Conservation (phyloP, 805 yeast genomes). For the Cyberlindnera japonica region DNA sequence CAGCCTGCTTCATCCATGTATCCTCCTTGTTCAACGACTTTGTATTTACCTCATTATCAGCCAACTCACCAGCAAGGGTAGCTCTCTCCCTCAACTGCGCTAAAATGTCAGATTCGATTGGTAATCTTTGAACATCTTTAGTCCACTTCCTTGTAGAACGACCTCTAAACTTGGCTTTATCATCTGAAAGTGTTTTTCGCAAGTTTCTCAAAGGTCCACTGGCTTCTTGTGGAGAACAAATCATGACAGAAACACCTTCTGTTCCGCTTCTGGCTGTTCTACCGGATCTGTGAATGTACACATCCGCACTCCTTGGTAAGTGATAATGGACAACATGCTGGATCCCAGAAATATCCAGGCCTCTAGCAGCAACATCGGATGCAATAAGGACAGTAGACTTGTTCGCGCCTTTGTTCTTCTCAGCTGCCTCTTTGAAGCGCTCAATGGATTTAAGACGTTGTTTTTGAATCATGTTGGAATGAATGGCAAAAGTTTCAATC, state of each 20-base stretch:
- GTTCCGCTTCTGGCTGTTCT: conserved; percentile 96
- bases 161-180: conserved; percentile 27
- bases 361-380: conserved; percentile 98
- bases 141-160: conserved; percentile 42
- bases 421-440: conserved; percentile 58
- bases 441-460: conserved; percentile 86
- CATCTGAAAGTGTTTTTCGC: conserved; percentile 49
- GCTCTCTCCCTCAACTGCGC: conserved; percentile 68
- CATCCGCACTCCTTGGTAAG: conserved; percentile 90
- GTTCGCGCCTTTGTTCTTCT: conserved; percentile 36
- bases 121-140: conserved; percentile 62
- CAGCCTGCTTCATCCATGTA: conserved; percentile 84
- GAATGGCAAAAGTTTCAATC: conserved; percentile 70
- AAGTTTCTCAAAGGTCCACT: conserved; percentile 81
- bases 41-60: conserved; percentile 63
- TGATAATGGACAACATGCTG: conserved; percentile 96
- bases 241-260: conserved; percentile 92
- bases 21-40: conserved; percentile 64
- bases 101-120: conserved; percentile 72
- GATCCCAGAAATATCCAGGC: conserved; percentile 85
- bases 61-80: conserved; percentile 64
- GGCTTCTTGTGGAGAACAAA: conserved; percentile 92
- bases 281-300: conserved; percentile 93
- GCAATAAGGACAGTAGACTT: conserved; percentile 73
- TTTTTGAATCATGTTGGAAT: conserved; percentile 93